phyloP scores from a whole-genome alignment of 1,139 yeast genomes.

The Pichia sp. region DNA sequence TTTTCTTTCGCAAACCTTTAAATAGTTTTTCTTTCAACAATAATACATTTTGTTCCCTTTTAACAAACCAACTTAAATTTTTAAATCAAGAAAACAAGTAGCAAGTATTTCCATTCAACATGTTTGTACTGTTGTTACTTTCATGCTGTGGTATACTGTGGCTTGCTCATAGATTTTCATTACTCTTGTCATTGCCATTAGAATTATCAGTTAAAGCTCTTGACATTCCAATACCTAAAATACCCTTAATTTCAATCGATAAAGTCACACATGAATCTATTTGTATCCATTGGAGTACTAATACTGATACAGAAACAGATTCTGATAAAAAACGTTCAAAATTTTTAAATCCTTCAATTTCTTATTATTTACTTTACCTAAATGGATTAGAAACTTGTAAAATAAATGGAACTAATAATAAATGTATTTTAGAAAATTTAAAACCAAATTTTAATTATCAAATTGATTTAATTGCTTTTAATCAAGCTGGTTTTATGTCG shows the following conservation, averaged over 20 bases:
- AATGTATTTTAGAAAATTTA: constrained; percentile 39
- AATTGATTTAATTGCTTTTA: constrained; percentile 50
- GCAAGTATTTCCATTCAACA: constrained; percentile 8
- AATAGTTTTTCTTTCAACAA: background rate
- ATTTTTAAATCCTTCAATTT: constrained; percentile 17
- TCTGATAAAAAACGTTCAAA: constrained; percentile 2
- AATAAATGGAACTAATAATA: constrained; percentile 28
- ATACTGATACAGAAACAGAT: background rate
- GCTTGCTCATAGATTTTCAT: constrained; percentile 41
- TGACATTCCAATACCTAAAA: constrained; percentile 49
- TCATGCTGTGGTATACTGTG: constrained; percentile 29
- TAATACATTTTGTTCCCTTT: background rate
- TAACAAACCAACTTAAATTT: background rate
- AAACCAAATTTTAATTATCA: constrained; percentile 43
- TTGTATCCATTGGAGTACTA: constrained; percentile 49
- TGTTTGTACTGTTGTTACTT: constrained; percentile 20
- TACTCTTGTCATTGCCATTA: constrained; percentile 41
- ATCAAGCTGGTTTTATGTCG: constrained; percentile 38
- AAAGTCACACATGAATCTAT: constrained; percentile 42
- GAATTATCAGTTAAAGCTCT: constrained; percentile 42
- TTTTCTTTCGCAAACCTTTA: no score
- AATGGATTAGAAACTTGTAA: constrained; percentile 36
- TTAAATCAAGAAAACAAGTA: constrained; percentile 2
- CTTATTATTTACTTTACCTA: constrained; percentile 38
- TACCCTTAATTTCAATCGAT: constrained; percentile 51